Conservation (phyloP, 805 yeast species). For the Wickerhamiella galacta region DNA sequence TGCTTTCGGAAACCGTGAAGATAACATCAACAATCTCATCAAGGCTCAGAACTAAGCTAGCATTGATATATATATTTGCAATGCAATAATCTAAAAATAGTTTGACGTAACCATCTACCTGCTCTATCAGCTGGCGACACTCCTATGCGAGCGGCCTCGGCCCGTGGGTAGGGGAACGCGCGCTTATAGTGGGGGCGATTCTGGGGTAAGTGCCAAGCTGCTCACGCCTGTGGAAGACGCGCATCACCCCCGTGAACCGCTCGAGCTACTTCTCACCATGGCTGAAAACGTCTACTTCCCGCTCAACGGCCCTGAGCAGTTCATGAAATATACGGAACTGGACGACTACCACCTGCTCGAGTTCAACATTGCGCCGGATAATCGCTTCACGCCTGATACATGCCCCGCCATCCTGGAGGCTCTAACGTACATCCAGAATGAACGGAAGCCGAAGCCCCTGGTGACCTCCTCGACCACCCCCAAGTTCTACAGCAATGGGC, state of each 20-base stretch:
- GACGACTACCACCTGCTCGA: slow-evolving; percentile 19
- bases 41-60: slow-evolving; percentile 69
- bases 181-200: neutral
- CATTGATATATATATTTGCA: slow-evolving; percentile 5
- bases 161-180: too few species aligned
- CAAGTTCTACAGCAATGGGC: slow-evolving; percentile 26
- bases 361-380: slow-evolving; percentile 22
- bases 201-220: neutral
- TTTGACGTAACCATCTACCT: neutral
- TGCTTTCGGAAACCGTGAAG: slow-evolving; percentile 97
- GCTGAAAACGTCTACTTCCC: slow-evolving; percentile 5
- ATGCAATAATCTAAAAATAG: slow-evolving; percentile 1
- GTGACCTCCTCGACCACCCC: slow-evolving; percentile 23
- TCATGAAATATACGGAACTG: slow-evolving; percentile 9
- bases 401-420: slow-evolving; percentile 22
- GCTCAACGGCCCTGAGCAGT: slow-evolving; percentile 5
- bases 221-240: neutral
- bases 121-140: neutral
- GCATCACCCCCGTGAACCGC: too few species aligned
- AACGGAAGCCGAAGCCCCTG: slow-evolving; percentile 19
- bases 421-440: slow-evolving; percentile 17
- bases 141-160: neutral
- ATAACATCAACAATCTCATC: slow-evolving; percentile 84
- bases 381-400: slow-evolving; percentile 21
- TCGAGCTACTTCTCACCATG: neutral